phyloP scores from a whole-genome alignment of 371 early-diverging fungal genomes.

The Lichtheimia ornata region DNA sequence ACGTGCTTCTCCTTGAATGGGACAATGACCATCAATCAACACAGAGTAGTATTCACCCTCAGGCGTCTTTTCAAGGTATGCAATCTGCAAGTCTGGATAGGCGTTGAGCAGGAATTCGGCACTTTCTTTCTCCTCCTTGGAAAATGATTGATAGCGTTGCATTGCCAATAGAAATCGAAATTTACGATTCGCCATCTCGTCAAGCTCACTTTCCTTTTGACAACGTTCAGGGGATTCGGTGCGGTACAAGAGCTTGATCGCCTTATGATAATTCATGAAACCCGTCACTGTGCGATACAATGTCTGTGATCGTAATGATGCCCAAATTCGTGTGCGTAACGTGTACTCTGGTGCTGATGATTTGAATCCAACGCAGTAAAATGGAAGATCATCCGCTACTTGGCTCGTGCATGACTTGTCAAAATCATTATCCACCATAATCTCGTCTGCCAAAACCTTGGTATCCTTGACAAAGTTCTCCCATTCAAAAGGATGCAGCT shows the following conservation, averaged over 20 bases:
- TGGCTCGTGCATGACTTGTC: background rate
- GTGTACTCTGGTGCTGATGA: conserved; percentile 83
- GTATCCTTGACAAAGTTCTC: conserved; percentile 89
- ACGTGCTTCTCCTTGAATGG: conserved; percentile 54
- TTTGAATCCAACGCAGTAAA: conserved; percentile 83
- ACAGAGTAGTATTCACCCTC: conserved; percentile 61
- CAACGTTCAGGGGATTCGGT: conserved; percentile 48
- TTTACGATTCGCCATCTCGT: conserved; percentile 73
- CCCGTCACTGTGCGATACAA: conserved; percentile 87
- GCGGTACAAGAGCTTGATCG: conserved; percentile 78
- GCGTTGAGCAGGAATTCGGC: conserved; percentile 75
- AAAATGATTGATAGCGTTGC: conserved; percentile 81
- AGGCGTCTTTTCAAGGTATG: conserved; percentile 76
- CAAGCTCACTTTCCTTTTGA: conserved; percentile 67
- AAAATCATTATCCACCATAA: conserved; percentile 2
- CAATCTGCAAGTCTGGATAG: conserved; percentile 81
- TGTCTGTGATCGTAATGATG: conserved; percentile 85
- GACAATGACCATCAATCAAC: conserved; percentile 77
- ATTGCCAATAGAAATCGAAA: conserved; percentile 86
- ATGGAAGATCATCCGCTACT: conserved; percentile 76
- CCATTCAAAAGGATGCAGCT: conserved; percentile 85
- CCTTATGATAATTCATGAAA: conserved; percentile 87
- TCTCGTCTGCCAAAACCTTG: conserved; percentile 75
- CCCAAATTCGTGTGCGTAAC: conserved; percentile 88
- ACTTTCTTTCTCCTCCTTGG: conserved; percentile 77